These are phyloP conservation scores for Penicillium riverlandense DNA, from an alignment of 495 filamentous ascomycete genomes.

Conservation along the genomic window DNA sequence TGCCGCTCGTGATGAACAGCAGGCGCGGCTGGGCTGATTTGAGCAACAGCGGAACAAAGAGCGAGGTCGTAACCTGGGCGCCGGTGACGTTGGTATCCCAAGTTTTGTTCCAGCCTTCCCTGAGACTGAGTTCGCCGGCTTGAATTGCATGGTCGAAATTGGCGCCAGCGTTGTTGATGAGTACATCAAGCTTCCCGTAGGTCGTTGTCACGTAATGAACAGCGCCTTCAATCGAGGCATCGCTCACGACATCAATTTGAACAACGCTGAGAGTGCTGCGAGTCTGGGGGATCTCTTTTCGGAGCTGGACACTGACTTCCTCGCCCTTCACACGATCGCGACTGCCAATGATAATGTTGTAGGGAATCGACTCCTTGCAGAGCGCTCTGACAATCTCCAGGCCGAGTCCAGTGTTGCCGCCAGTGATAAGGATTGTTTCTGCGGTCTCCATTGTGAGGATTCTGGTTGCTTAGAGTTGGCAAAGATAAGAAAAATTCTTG, in stretches of 20 bases:
- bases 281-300: conserved; percentile 27
- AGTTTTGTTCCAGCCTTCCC: conserved; percentile 39
- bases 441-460: too few species aligned
- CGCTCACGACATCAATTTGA: conserved; percentile 44
- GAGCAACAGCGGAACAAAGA: conserved; percentile 39
- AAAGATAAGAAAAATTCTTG: too few species aligned
- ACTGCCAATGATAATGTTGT: conserved; percentile 42
- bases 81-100: conserved; percentile 52
- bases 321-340: conserved; percentile 37
- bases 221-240: conserved; percentile 42
- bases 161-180: conserved; percentile 46
- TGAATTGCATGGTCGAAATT: background rate
- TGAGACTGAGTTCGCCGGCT: too few species aligned
- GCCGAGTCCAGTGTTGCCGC: conserved; percentile 44
- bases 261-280: conserved; percentile 25
- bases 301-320: conserved; percentile 25
- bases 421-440: conserved; percentile 14
- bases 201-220: conserved; percentile 22
- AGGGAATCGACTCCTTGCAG: conserved; percentile 27
- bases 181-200: conserved; percentile 40
- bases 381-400: conserved; percentile 41
- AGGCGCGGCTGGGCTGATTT: conserved; percentile 35
- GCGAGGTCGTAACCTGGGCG: conserved; percentile 40
- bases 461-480: too few species aligned
- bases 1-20: conserved; percentile 44